Evolutionary conservation across 1,139 yeast genomes (phyloP), one percentile per base, ranked within the genome.

Genomic region (Tardiomyces digboiensis): DNA sequence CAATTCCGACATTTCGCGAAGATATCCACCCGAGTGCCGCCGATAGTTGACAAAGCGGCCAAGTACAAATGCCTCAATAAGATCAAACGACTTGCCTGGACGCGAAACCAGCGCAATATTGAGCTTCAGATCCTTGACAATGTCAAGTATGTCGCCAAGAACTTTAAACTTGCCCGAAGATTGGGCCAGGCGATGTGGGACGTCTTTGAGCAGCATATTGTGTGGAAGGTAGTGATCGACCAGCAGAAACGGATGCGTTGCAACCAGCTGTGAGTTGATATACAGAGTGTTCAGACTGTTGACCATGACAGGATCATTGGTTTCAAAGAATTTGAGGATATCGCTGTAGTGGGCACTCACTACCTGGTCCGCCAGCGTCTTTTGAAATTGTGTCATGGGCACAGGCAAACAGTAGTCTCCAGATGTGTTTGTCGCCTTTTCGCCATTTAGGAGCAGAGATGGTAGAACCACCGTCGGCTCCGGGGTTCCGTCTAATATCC

Each of bases 311-410:
- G 37, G 5, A n/a, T 33, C 76, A 29, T 64, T 62, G 0, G 86
- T 78, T 60, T 87, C 95, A 58, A 87, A 88, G 61, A 82, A 87
- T 63, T 87, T 82, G 54, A 89, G 69, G 45, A 91, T 86, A 59
- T 89, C 97, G 29, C 94, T 80, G 58, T 88, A 88, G 62, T 91
- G 97, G 39, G 88, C 68, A 1, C 95, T 84, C 7, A 91, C 84
- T 22, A 91, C 88, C 59, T 88, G 95, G 64, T 89, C 95, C n/a
- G 91, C 85, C 44, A 91, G 72, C 57, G 87, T 94, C 56, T 81
- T 82, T 60, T 91, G 97, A 53, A 86, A 83, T 50, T 84, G 88
- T 48, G 85, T 79, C 82, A 89, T 80, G 2, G 95, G 89, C 4
- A 94, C 85, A 0, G 95, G 87, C 38, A 89, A 68, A 61, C 78